These are phyloP conservation scores for Xylaria cubensis DNA, from an alignment of 495 filamentous ascomycete species.

Conservation along the genomic window DNA sequence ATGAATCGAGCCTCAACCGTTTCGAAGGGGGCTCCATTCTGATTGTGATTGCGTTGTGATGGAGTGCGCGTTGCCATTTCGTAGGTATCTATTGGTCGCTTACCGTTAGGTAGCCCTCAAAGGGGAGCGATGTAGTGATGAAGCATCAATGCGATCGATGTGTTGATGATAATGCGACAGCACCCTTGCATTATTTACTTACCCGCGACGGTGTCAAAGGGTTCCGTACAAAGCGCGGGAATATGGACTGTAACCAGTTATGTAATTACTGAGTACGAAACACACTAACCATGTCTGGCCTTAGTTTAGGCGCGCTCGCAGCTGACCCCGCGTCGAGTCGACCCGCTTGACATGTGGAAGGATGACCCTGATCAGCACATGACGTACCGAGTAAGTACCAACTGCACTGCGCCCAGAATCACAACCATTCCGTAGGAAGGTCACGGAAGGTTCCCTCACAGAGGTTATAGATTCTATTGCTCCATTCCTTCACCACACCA, in stretches of 20 bases:
- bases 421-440: background rate
- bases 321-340: slow-evolving; percentile 21
- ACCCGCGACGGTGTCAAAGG: background rate
- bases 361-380: slow-evolving; percentile 1
- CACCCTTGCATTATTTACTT: background rate
- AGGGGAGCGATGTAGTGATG: background rate
- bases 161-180: slow-evolving; percentile 11
- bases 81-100: background rate
- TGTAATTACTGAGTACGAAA: background rate
- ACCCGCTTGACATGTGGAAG: slow-evolving; percentile 2
- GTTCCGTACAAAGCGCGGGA: background rate
- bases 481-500: background rate
- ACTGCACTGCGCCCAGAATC: background rate
- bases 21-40: slow-evolving; percentile 67
- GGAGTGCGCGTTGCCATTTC: slow-evolving; percentile 21
- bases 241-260: no score
- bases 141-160: background rate
- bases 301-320: slow-evolving; percentile 3
- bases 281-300: background rate
- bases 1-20: slow-evolving; percentile 55
- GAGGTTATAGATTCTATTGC: background rate
- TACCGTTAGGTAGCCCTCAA: background rate
- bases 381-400: background rate
- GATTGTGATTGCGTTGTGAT: slow-evolving; percentile 5
- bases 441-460: background rate